These are phyloP conservation scores for Tremella yokohamensis DNA, from an alignment of 768 basidiomycete species.

Conservation along the genomic window DNA sequence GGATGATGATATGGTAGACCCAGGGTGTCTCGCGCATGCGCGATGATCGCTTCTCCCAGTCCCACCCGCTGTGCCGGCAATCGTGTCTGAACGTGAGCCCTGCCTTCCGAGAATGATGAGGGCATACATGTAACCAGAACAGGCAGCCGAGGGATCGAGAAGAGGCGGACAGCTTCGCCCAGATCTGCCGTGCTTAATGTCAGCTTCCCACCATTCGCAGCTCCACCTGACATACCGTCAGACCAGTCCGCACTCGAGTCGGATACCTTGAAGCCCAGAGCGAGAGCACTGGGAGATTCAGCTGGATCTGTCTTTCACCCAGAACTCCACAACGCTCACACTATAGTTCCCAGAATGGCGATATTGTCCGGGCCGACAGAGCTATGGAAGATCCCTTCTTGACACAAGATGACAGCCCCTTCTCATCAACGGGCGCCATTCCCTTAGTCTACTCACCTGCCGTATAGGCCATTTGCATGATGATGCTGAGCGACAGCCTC, in stretches of 20 bases:
- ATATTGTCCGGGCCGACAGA: neutral
- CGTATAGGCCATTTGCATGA: no score
- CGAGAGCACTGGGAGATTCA: neutral
- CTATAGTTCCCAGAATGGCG: neutral
- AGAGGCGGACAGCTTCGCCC: constrained; percentile 1
- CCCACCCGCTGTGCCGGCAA: no score
- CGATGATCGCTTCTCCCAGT: no score
- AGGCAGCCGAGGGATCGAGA: neutral
- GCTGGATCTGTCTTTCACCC: neutral
- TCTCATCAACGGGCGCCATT: no score
- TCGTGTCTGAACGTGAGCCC: no score
- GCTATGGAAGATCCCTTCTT: no score
- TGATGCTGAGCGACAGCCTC: no score
- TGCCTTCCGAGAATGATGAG: neutral
- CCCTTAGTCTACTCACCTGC: no score
- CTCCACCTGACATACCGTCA: neutral
- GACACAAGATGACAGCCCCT: no score
- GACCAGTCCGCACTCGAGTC: constrained; percentile 1
- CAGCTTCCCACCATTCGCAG: neutral
- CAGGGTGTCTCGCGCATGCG: no score
- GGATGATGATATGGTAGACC: no score
- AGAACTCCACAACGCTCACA: neutral
- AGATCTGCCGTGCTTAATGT: neutral
- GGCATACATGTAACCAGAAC: neutral
- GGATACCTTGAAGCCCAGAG: constrained; percentile 1